Evolutionary conservation across 2,329 filamentous ascomycete species (phyloP).

Genomic region (Didymella pomorum): DNA sequence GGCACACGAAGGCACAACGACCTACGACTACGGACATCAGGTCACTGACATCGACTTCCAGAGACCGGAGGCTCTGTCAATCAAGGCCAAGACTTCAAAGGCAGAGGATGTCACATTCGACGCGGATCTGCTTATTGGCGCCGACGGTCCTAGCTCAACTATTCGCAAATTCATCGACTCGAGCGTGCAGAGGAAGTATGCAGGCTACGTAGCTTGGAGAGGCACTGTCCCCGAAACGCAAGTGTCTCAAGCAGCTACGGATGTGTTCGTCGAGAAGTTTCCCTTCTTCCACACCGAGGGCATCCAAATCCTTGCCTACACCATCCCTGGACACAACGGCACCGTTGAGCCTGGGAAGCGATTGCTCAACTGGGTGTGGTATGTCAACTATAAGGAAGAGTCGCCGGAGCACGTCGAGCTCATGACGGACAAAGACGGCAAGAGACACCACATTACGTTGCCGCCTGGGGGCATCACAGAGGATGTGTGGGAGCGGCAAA

Average conservation of each 20-base stretch:
- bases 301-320: constrained; percentile 44
- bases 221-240: constrained; percentile 36
- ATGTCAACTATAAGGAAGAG: constrained; percentile 50
- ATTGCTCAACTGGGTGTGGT: constrained; percentile 59
- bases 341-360: constrained; percentile 48
- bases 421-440: constrained; percentile 55
- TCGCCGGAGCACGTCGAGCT: constrained; percentile 49
- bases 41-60: constrained; percentile 24
- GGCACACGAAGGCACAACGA: constrained; percentile 22
- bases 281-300: constrained; percentile 30
- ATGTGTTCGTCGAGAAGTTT: constrained; percentile 31
- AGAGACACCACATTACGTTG: constrained; percentile 52
- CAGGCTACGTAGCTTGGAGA: constrained; percentile 41
- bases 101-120: constrained; percentile 17
- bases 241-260: constrained; percentile 23
- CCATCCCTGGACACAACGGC: constrained; percentile 54
- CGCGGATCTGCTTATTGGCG: constrained; percentile 35
- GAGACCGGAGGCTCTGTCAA: neutral
- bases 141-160: constrained; percentile 37
- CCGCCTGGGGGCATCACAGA: constrained; percentile 51
- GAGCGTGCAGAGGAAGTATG: constrained; percentile 27
- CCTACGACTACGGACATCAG: constrained; percentile 32
- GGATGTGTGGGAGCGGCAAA: constrained; percentile 49
- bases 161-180: constrained; percentile 30
- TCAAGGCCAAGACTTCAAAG: constrained; percentile 13